Evolutionary conservation across 345 rosid genomes (phyloP), one percentile per base, ranked within the genome.

Genomic region (Cardamine chenopodiifolia): DNA sequence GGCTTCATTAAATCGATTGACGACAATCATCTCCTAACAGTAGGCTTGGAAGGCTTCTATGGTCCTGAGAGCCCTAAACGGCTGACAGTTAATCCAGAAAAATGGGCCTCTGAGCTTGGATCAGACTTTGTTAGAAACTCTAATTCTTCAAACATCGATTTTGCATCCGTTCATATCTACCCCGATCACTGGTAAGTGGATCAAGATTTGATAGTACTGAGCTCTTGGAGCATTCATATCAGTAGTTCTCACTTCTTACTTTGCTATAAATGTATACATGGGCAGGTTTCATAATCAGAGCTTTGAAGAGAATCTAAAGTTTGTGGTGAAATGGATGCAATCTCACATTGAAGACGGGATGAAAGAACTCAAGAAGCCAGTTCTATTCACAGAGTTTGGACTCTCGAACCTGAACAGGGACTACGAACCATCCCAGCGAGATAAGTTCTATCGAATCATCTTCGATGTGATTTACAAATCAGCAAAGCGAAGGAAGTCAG

Each of bases 31-130:
- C 86, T 89, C 20, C 78, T 89, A 54, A 89, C 96, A 12, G 88
- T 91, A 71, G 97, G 96, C 14, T 80, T 89, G 32, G 96, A 91
- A 88, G 96, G 97, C 53, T 91, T 91, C 80, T 91, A 88, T 47
- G 97, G 97, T 74, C 93, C 88, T 5, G 82, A 79, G 35, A 91
- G 58, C 66, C 83, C 91, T 9, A 91, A 91, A 85, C 79, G 87
- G 62, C 48, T 80, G 18, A 83, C 91, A 1, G 87, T 86, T 55
- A 88, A 89, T 77, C 96, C 97, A n/a, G 87, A 82, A 78, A 67
- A 22, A 9, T 91, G 96, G 93, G 89, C 96, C 5, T 80, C 89
- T 8, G 72, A 56, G 42, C 90, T 88, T 53, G 97, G 93, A 52
- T 81, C 97, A 11, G 97, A 91, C 85, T 91, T 91, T 72, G 65